Evolutionary conservation across 768 basidiomycete species (phyloP), one percentile per base, ranked within the genome.

Genomic region (Lyophyllum decastes): DNA sequence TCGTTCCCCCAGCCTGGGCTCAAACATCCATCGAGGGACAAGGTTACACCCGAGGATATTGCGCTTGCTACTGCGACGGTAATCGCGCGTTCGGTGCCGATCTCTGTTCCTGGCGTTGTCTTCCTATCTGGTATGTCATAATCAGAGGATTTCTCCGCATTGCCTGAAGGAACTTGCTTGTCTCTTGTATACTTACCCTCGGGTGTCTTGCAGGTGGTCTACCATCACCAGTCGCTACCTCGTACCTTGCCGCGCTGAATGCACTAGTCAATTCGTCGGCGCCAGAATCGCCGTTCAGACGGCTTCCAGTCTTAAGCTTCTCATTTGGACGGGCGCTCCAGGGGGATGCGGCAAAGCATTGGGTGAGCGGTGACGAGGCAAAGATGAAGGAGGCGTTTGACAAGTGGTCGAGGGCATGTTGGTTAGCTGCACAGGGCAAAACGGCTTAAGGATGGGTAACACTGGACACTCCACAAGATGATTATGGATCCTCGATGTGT

Each of bases 291-390:
- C 63, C 76, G 9, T 70, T 81, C 48, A 62, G 70, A 16, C 70
- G 76, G 7, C 68, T 82, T 8, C 80, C 77, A n/a, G 71, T 69
- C 22, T 62, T 82, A 38, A 74, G 76, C 2, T 82, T 84, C 64
- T 80, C 81, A 25, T 83, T 79, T 68, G 80, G 82, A 30, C 63
- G 79, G 24, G 79, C 78, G 10, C 62, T 83, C 25, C 83, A 85
- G 66, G 78, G 79, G 2, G 78, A 81, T 14, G 77, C 81, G 9
- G 75, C 80, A 71, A 69, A 72, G 52, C 66, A 71, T 54, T 84
- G 81, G 79, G 73, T 74, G 21, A 70, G 62, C 55, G 81, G 80
- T 2, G 81, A 83, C 41, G 72, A 78, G 55, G 58, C 66, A 30
- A 72, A 68, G 26, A 72, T 76, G 25, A 76, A 75, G 63, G 64